Base-by-base conservation (phyloP, 1,139 yeast genomes). In the Pichia terricola region DNA sequence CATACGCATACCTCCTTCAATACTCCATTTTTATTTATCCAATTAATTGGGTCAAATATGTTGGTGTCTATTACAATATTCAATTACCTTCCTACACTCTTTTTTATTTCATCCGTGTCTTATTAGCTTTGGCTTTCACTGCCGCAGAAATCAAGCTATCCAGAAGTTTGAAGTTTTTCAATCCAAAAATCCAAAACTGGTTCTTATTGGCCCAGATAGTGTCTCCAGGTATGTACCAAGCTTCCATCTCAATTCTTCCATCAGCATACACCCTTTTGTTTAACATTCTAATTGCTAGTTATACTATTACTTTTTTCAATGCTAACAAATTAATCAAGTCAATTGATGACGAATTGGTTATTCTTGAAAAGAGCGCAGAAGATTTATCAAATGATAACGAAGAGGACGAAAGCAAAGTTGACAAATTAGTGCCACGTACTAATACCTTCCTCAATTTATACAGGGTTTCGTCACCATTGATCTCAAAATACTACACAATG, bases 181-280 rank as follows among this genome's bases (percentile, higher is more conserved):
- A 62, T 30, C 39, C 53, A 7, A 57, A 62, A 28, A 65, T 77
- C 5, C 81, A 83, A 1, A 65, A 63, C 43, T 77, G 85, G 79
- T 88, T 77, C 60, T 54, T 81, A 25, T 53, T 80, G 10, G 63
- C 72, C 38, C 65, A 72, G 2, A 57, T 65, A 2, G 47, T 66
- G 45, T 73, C 68, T 41, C 76, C 94, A 0, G 95, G 94, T 1
- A 75, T 84, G 81, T 72, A 81, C 11, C 96, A 87, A 62, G 94
- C 96, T 0, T 76, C 95, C 4, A 83, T 86, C 1, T 83, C 94
- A 6, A 70, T 86, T 40, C 67, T 91, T 37, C 97, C 97, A 2
- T 84, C 95, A n/a, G 70, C 89, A 0, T 76, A 85, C 56, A 94
- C 94, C 6, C 80, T 89, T 85, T 75, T 77, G 52, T 69, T 81